A percentile compares a stretch with the other conserved stretches of the same genome.
These are phyloP conservation scores for Aspergillus flavus DNA, from an alignment of 2,329 filamentous ascomycete genomes.

Conservation along the genomic window DNA sequence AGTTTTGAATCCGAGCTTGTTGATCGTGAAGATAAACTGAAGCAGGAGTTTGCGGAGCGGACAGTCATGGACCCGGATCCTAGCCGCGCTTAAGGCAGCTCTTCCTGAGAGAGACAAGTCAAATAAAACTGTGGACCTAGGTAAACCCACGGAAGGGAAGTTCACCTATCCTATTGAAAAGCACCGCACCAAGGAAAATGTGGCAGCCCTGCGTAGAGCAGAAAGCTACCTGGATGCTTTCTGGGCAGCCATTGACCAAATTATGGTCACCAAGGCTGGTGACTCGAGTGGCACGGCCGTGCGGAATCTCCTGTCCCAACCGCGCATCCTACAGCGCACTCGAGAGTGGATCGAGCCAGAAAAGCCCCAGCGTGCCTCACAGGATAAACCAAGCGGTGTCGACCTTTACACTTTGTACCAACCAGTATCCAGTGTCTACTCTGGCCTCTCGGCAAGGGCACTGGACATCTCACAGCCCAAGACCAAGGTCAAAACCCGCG, in stretches of 20 bases:
- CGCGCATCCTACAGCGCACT: slow-evolving; percentile 51
- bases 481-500: neutral
- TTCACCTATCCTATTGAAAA: slow-evolving; percentile 56
- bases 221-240: slow-evolving; percentile 54
- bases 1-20: slow-evolving; percentile 39
- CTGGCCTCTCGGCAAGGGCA: neutral
- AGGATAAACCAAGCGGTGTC: neutral
- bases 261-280: slow-evolving; percentile 16
- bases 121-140: slow-evolving; percentile 14
- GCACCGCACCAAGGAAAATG: slow-evolving; percentile 49
- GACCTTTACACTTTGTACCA: neutral
- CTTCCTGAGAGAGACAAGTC: neutral
- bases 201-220: slow-evolving; percentile 48
- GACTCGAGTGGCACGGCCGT: slow-evolving; percentile 31
- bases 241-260: slow-evolving; percentile 44
- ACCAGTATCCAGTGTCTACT: neutral
- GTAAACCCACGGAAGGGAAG: slow-evolving; percentile 36
- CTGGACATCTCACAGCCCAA: neutral
- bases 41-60: slow-evolving; percentile 1
- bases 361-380: neutral
- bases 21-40: slow-evolving; percentile 14
- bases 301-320: slow-evolving; percentile 29
- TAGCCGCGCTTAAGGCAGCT: no score
- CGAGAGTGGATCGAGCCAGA: slow-evolving; percentile 50
- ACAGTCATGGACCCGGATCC: neutral